A percentile compares a stretch with the other conserved stretches of the same genome.
phyloP scores from a whole-genome alignment of 345 rosid genomes.

The Noccaea caerulescens region DNA sequence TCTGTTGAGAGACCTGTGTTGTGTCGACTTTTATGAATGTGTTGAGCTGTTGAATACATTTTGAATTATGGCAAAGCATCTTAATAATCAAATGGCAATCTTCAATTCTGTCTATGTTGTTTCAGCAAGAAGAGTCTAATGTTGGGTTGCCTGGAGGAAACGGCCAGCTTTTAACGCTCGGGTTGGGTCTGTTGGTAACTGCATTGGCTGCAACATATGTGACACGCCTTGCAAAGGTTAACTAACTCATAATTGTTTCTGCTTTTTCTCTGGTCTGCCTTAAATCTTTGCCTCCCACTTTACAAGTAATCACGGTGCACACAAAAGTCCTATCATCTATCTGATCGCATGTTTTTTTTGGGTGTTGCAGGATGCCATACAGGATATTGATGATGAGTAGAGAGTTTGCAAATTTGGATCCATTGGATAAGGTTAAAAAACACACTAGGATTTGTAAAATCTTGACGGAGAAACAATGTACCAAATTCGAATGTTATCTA shows the following conservation, averaged over 20 bases:
- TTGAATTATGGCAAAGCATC: conserved; percentile 10
- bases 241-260: conserved; percentile 19
- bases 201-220: conserved; percentile 91
- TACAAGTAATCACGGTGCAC: neutral
- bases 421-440: neutral
- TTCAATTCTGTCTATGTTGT: conserved; percentile 16
- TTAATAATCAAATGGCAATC: neutral
- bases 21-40: neutral
- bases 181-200: conserved; percentile 78
- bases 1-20: conserved; percentile 15
- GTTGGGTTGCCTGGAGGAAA: conserved; percentile 73
- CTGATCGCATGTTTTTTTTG: neutral
- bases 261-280: neutral
- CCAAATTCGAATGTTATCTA: conserved; percentile 20
- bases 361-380: conserved; percentile 67
- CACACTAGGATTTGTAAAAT: conserved; percentile 31
- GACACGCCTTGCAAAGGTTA: conserved; percentile 85
- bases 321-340: neutral
- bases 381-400: conserved; percentile 61
- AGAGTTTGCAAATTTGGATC: conserved; percentile 14
- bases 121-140: conserved; percentile 90
- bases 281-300: neutral
- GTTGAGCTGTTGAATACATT: neutral
- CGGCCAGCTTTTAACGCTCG: conserved; percentile 76
- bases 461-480: conserved; percentile 6